These are phyloP conservation scores for Astraeus odoratus DNA, from an alignment of 768 basidiomycete genomes.

Conservation along the genomic window DNA sequence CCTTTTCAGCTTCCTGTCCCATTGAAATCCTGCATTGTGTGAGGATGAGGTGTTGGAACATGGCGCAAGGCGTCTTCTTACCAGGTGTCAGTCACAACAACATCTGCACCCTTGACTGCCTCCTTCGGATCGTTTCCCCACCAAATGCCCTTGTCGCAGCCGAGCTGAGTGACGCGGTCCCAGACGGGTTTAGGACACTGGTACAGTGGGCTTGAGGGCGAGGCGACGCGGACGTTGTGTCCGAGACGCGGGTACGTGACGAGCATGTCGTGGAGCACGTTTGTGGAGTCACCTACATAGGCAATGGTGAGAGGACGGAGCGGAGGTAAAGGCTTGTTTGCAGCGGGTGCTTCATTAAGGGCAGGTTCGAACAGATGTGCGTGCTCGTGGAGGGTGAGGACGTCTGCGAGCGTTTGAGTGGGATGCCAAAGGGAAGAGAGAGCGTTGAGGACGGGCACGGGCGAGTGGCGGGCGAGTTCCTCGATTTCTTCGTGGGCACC, in stretches of 20 bases:
- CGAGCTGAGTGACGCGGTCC: slow-evolving; percentile 71
- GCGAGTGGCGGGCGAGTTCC: slow-evolving; percentile 87
- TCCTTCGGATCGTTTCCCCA: slow-evolving; percentile 78
- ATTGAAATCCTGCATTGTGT: slow-evolving; percentile 78
- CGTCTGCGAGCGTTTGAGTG: slow-evolving; percentile 89
- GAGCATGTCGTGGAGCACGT: slow-evolving; percentile 96
- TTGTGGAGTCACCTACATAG: slow-evolving; percentile 92
- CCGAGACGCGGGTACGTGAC: slow-evolving; percentile 91
- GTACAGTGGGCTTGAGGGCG: slow-evolving; percentile 56
- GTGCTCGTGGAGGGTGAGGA: slow-evolving; percentile 83
- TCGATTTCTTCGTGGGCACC: slow-evolving; percentile 90
- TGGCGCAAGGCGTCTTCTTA: slow-evolving; percentile 24
- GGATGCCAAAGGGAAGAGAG: slow-evolving; percentile 96
- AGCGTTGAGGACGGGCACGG: slow-evolving; percentile 93
- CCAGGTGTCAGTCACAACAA: slow-evolving; percentile 99
- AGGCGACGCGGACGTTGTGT: slow-evolving; percentile 78
- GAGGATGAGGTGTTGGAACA: not conserved
- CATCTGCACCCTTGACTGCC: slow-evolving; percentile 84
- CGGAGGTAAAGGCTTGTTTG: slow-evolving; percentile 33
- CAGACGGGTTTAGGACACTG: slow-evolving; percentile 69
- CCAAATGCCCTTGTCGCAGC: slow-evolving; percentile 63
- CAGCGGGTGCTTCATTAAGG: slow-evolving; percentile 8
- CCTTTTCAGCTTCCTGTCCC: slow-evolving; percentile 96
- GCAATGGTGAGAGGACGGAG: slow-evolving; percentile 82
- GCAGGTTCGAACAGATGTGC: slow-evolving; percentile 44